These are phyloP conservation scores for Pseudogymnoascus sp. DNA, from an alignment of 2,329 filamentous ascomycete genomes.

Conservation along the genomic window DNA sequence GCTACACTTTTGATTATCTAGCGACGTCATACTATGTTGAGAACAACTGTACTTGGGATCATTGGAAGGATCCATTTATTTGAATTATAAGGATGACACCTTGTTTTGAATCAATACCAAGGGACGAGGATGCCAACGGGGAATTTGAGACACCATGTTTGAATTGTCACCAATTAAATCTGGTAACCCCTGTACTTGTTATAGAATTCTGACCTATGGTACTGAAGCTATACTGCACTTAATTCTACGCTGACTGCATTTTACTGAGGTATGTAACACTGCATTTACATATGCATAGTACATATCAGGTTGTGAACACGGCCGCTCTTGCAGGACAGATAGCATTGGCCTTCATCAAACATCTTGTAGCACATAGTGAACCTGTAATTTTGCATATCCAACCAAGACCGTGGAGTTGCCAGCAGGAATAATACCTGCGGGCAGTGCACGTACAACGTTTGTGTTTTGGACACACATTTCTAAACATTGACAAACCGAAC, in stretches of 20 bases:
- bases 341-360: background rate
- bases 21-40: too few species aligned
- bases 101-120: background rate
- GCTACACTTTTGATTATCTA: too few species aligned
- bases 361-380: too few species aligned
- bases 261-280: background rate
- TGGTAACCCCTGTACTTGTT: background rate
- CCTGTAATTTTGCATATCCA: background rate
- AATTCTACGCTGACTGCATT: background rate
- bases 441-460: background rate
- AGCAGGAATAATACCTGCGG: background rate
- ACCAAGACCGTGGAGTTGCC: background rate
- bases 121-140: background rate
- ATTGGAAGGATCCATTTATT: background rate
- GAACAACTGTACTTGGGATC: too few species aligned
- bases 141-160: background rate
- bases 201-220: background rate
- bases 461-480: background rate
- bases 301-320: background rate
- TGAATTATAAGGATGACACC: background rate
- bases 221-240: background rate
- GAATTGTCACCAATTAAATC: background rate
- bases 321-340: background rate
- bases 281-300: background rate
- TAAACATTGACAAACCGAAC: background rate